Evolutionary conservation across 169 alveolate genomes (phyloP).

Genomic region (Pseudocohnilembus persalinus): DNA sequence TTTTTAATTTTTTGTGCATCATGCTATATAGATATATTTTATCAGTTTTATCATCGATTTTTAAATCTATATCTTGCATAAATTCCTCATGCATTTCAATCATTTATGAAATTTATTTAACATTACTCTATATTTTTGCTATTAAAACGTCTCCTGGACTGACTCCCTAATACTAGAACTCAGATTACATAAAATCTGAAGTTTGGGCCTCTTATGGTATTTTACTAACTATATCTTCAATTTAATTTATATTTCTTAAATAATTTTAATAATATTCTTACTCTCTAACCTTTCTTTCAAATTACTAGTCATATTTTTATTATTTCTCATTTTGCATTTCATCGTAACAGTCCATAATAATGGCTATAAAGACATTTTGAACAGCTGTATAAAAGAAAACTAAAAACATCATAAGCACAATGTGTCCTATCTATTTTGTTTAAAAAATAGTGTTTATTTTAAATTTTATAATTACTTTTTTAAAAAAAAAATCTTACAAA

Average conservation of each 20-base stretch:
- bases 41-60: too few relatives aligned
- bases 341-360: conserved; percentile 48
- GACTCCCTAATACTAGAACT: background rate
- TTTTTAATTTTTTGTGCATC: too few relatives aligned
- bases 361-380: conserved; percentile 38
- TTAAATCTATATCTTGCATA: too few relatives aligned
- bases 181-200: background rate
- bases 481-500: conserved; percentile 1
- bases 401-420: conserved; percentile 30
- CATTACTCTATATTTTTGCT: background rate
- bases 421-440: conserved; percentile 4
- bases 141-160: background rate
- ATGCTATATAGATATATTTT: too few relatives aligned
- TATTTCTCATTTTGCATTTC: conserved; percentile 6
- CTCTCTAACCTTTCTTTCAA: background rate
- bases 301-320: background rate
- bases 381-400: conserved; percentile 46
- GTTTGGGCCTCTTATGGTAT: background rate
- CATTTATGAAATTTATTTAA: too few relatives aligned
- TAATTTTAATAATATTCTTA: background rate
- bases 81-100: background rate
- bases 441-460: background rate
- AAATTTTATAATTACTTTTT: background rate
- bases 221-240: too few relatives aligned
- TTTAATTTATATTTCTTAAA: too few relatives aligned